A percentile compares a stretch with the other conserved stretches of the same genome.
phyloP scores from a whole-genome alignment of 176 grass and related monocot genomes.

The Alopecurus myosuroides region DNA sequence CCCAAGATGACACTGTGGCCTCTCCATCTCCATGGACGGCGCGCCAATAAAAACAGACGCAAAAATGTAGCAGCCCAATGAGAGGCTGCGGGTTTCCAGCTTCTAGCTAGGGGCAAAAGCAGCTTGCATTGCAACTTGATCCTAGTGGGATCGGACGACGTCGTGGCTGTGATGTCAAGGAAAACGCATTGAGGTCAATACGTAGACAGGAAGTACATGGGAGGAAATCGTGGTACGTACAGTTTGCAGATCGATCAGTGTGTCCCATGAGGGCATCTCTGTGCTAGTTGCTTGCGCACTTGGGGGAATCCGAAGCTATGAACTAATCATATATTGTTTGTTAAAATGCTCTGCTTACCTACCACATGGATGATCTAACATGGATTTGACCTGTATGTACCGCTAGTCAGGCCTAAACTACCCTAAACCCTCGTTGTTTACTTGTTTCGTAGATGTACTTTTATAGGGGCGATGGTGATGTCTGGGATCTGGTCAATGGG shows the following conservation, averaged over 20 bases:
- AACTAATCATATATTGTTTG: not conserved
- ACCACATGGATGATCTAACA: conserved; percentile 29
- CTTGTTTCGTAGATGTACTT: not conserved
- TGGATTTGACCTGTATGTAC: not conserved
- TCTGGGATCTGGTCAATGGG: not conserved
- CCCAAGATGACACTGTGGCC: conserved; percentile 9
- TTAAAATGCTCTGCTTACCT: not conserved
- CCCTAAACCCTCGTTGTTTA: conserved; percentile 4
- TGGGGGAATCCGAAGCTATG: conserved; percentile 16
- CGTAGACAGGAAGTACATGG: not conserved
- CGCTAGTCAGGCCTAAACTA: not conserved
- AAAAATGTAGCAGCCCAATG: conserved; percentile 18
- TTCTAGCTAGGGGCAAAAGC: no score
- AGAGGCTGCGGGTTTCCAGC: not conserved
- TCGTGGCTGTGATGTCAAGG: not conserved
- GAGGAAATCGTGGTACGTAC: not conserved
- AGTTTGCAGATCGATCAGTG: not conserved
- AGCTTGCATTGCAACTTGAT: not conserved
- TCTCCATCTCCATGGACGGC: not conserved
- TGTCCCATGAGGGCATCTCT: not conserved
- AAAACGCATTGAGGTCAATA: not conserved
- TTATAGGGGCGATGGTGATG: not conserved
- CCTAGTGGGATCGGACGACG: not conserved
- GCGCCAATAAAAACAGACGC: not conserved
- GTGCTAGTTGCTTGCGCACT: not conserved